Evolutionary conservation across 2,329 filamentous ascomycete species (phyloP).

Genomic region (Colletotrichum sp.): DNA sequence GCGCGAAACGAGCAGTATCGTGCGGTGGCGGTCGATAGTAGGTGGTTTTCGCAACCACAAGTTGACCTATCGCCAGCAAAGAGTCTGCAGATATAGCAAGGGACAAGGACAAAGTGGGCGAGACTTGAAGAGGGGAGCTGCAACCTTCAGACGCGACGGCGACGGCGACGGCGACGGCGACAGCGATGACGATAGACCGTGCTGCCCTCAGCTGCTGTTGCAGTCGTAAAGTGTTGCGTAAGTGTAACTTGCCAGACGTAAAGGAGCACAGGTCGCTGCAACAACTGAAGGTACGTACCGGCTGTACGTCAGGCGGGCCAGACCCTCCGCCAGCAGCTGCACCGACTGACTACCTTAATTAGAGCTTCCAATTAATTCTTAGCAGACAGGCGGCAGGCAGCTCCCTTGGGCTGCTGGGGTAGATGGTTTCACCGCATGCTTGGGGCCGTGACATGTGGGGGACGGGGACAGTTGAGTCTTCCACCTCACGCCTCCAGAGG

Average conservation of each 20-base stretch:
- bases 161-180: neutral
- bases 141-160: neutral
- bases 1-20: neutral
- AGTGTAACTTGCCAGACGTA: neutral
- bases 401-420: neutral
- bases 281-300: neutral
- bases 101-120: neutral
- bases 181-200: slow-evolving; percentile 6
- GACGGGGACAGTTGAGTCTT: neutral
- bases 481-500: neutral
- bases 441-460: slow-evolving; percentile 1
- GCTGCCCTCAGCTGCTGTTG: neutral
- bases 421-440: slow-evolving; percentile 6
- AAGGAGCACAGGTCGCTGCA: neutral
- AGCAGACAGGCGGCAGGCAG: neutral
- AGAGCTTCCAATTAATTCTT: neutral
- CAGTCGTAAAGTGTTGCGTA: neutral
- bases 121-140: neutral
- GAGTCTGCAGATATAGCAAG: neutral
- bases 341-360: neutral
- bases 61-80: neutral
- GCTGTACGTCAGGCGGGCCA: neutral
- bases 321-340: neutral
- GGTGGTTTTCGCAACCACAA: neutral
- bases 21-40: neutral